A percentile compares a stretch with the other conserved stretches of the same genome.
These are phyloP conservation scores for Capsicum rhomboideum DNA, from an alignment of 257 asterid species.

Conservation along the genomic window DNA sequence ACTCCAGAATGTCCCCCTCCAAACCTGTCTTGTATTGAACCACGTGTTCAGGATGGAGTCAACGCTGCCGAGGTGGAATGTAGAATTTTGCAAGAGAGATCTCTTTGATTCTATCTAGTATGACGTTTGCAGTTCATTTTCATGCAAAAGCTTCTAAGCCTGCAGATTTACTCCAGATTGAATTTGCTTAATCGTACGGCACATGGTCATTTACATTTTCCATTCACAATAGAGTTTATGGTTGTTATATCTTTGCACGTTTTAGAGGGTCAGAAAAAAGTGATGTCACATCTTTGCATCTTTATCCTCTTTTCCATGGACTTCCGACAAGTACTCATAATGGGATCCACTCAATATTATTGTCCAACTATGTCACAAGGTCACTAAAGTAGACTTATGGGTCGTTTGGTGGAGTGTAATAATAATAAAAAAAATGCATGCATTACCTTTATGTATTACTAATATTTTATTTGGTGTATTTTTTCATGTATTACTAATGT, in stretches of 20 bases:
- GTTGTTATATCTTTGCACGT: slow-evolving; percentile 14
- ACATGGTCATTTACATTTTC: slow-evolving; percentile 4
- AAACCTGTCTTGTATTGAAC: not conserved
- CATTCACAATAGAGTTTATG: slow-evolving; percentile 12
- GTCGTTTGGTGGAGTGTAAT: too few relatives aligned
- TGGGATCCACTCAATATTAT: not conserved
- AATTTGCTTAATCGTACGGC: not conserved
- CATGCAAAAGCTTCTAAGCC: not conserved
- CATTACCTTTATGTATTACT: too few relatives aligned
- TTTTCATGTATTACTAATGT: too few relatives aligned
- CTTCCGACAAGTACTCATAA: not conserved
- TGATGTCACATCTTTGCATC: slow-evolving; percentile 6
- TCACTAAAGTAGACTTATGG: not conserved
- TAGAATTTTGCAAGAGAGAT: not conserved
- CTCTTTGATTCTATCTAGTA: slow-evolving; percentile 2
- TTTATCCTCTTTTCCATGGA: not conserved
- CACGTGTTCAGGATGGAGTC: not conserved
- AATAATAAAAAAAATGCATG: too few relatives aligned
- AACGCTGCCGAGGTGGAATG: not conserved
- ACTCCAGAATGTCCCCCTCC: not conserved
- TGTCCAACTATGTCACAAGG: not conserved
- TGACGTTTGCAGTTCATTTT: slow-evolving; percentile 5
- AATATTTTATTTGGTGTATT: too few relatives aligned
- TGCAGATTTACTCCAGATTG: not conserved
- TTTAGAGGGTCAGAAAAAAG: slow-evolving; percentile 9